Percentiles rank a stretch among this genome's conserved stretches.
Conservation (phyloP, 352 stramenopile genomes). For the Phytophthora rubi region DNA sequence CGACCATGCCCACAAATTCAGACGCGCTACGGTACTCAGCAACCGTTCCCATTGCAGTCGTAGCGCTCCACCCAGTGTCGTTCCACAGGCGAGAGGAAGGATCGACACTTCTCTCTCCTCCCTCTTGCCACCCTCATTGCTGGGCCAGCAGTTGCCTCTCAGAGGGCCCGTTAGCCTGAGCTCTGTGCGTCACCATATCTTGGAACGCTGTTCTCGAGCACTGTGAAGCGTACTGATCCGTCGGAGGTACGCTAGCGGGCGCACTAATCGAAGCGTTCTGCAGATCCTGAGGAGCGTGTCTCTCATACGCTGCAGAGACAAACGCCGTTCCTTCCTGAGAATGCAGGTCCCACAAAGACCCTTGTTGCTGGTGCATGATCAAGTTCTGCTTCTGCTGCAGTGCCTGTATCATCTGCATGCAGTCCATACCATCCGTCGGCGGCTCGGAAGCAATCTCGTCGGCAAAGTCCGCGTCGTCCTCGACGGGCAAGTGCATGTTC, state of each 20-base stretch:
- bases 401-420: not conserved
- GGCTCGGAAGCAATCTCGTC: not conserved
- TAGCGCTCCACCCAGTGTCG: not conserved
- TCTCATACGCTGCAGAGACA: not conserved
- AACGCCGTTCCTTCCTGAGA: not conserved
- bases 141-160: not conserved
- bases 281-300: not conserved
- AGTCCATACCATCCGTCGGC: not conserved
- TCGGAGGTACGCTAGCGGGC: not conserved
- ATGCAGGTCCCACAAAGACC: too few species aligned
- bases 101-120: not conserved
- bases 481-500: not conserved
- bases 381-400: conserved; percentile 6
- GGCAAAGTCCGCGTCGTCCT: not conserved
- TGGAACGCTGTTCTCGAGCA: not conserved
- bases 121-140: conserved; percentile 2
- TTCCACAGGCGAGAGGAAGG: not conserved
- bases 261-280: not conserved
- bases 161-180: not conserved
- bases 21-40: not conserved
- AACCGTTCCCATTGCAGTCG: not conserved
- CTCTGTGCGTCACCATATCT: not conserved
- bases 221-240: not conserved
- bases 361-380: not conserved
- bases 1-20: not conserved